These are phyloP conservation scores for Paramecium octaurelia DNA, from an alignment of 73 alveolate species.

Conservation along the genomic window DNA sequence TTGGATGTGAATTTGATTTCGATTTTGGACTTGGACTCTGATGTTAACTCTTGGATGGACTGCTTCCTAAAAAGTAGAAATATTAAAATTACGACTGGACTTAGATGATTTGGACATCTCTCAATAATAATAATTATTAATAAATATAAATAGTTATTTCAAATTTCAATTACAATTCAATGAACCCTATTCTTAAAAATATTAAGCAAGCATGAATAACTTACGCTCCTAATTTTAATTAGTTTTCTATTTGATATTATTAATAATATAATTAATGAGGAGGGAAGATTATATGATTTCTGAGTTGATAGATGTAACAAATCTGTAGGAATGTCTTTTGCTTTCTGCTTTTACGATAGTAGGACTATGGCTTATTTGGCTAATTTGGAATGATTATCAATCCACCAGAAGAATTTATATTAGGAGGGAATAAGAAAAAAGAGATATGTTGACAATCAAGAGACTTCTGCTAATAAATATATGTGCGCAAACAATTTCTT, in stretches of 20 bases:
- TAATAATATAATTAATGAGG: not conserved
- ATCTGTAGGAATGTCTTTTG: not conserved
- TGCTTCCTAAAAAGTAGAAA: not conserved
- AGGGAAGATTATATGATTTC: not conserved
- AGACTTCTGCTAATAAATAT: not conserved
- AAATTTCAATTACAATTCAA: not conserved
- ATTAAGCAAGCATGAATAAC: not conserved
- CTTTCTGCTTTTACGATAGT: not conserved
- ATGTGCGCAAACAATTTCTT: not conserved
- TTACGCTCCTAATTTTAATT: not conserved
- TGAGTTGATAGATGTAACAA: not conserved
- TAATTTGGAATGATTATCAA: not conserved
- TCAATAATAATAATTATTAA: not conserved
- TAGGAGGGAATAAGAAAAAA: not conserved
- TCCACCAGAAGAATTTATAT: not conserved
- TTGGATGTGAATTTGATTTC: constrained; percentile 32
- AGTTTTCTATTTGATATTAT: not conserved
- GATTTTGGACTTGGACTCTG: constrained; percentile 12
- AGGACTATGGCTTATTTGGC: not conserved
- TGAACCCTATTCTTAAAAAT: not conserved
- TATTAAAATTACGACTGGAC: not conserved
- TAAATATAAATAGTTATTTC: not conserved
- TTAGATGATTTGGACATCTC: constrained; percentile 13
- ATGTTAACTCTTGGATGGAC: constrained; percentile 31
- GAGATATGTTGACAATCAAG: not conserved